Evolutionary conservation across 2,329 filamentous ascomycete genomes (phyloP).

Genomic region (Colletotrichum truncatum): DNA sequence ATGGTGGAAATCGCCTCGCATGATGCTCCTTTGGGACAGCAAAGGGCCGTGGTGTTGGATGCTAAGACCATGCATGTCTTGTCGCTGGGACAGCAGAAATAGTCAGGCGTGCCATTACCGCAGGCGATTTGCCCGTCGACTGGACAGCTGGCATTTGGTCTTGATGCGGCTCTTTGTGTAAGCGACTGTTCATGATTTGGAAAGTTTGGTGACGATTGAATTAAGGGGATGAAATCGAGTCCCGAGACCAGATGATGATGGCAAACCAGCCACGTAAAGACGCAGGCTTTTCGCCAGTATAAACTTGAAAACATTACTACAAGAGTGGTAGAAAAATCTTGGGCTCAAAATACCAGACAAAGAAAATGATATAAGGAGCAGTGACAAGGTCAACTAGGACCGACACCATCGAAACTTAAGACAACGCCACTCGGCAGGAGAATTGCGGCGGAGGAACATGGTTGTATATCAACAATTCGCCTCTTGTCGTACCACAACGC

Average conservation of each 20-base stretch:
- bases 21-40: constrained; percentile 67
- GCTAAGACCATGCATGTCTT: constrained; percentile 69
- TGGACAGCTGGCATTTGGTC: constrained; percentile 20
- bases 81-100: constrained; percentile 72
- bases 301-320: neutral
- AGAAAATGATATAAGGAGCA: too few relatives aligned
- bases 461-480: constrained; percentile 15
- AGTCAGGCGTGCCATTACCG: constrained; percentile 56
- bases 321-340: neutral
- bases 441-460: neutral
- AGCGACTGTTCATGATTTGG: neutral
- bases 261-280: constrained; percentile 12
- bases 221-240: neutral
- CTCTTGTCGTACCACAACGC: neutral
- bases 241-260: neutral
- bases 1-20: constrained; percentile 71
- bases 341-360: neutral
- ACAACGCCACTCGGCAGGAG: constrained; percentile 5
- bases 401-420: neutral
- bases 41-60: constrained; percentile 71
- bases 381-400: neutral
- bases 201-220: neutral
- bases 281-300: constrained; percentile 2
- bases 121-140: constrained; percentile 18
- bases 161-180: neutral